Base-by-base conservation (phyloP, 192 early-diverging fungal genomes). In the Mortierella claussenii region DNA sequence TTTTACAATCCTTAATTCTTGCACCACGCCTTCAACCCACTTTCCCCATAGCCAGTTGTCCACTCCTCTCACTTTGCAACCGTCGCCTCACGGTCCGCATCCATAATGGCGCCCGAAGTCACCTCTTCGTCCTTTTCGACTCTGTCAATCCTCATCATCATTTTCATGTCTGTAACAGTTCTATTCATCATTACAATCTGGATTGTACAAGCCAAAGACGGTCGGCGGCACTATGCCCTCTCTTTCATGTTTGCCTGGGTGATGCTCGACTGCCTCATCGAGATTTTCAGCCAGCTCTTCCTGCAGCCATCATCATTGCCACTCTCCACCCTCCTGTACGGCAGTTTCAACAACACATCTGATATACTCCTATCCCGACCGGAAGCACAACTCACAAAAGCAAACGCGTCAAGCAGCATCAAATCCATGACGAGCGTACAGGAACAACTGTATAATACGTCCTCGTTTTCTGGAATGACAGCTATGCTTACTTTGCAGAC, bases 171-270 rank as follows among this genome's bases (percentile, higher is more conserved):
- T 7, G 1, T 55, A 20, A 32, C 52, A 18, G 28, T 40, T 9
- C 42, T 44, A n/a, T 27, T 43, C 13, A 47, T 55, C 40, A 36
- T 55, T 21, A 6, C 42, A 20, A 65, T 55, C 5, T 65, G 63
- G 63, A 32, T 44, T 40, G 37, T 23, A 17, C 68, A 70, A 27
- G 24, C 51, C 5, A 61, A 53, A 17, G 60, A 62, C 18, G 20
- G 47, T 7, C 69, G 33, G 34, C 61, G 49, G 0, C 69, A 74
- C 37, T 53, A 53, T 34, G 37, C 69, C 7, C 55, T 74, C 40
- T 65, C 55, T 3, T 59, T 74, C 36, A 48, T 74, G 31, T 52
- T 74, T 36, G 33, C 53, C 28, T 74, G 69, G 69, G 31, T 64
- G 3, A 28, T 74, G 27, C 21, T 74, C 2, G 55, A 24, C 6